phyloP scores from a whole-genome alignment of 768 basidiomycete species.

The Pulveroboletus sp. region DNA sequence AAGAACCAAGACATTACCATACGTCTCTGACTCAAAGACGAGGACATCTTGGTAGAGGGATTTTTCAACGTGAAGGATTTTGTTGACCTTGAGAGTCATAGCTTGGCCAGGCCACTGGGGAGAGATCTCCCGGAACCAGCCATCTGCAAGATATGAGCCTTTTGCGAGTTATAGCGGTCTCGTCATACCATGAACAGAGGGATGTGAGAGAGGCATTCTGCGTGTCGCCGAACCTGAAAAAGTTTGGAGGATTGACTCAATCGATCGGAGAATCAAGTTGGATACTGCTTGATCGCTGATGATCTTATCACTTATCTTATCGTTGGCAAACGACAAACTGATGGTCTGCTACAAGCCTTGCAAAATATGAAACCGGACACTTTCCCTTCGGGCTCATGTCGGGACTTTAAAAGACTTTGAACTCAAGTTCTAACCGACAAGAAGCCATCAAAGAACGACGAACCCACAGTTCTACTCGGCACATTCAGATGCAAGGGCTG shows the following conservation, averaged over 20 bases:
- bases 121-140: constrained; percentile 95
- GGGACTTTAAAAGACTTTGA: no score
- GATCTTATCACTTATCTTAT: constrained; percentile 8
- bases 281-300: not conserved
- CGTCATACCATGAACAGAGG: constrained; percentile 46
- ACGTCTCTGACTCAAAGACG: constrained; percentile 93
- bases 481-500: no score
- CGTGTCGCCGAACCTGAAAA: not conserved
- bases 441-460: not conserved
- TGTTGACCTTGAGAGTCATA: constrained; percentile 93
- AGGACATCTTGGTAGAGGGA: constrained; percentile 95
- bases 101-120: constrained; percentile 98
- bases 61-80: constrained; percentile 91
- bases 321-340: not conserved
- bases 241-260: not conserved
- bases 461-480: not conserved
- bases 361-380: no score
- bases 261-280: constrained; percentile 1
- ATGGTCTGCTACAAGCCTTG: no score
- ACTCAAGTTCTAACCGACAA: no score
- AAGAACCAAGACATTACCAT: constrained; percentile 93
- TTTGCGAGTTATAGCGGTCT: constrained; percentile 2
- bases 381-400: not conserved
- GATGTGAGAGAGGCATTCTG: constrained; percentile 53
- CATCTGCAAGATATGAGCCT: constrained; percentile 45